Percentiles rank a stretch among this genome's conserved stretches.
Conservation (phyloP, 192 early-diverging fungal genomes). For the Entomortierella chlamydospora region DNA sequence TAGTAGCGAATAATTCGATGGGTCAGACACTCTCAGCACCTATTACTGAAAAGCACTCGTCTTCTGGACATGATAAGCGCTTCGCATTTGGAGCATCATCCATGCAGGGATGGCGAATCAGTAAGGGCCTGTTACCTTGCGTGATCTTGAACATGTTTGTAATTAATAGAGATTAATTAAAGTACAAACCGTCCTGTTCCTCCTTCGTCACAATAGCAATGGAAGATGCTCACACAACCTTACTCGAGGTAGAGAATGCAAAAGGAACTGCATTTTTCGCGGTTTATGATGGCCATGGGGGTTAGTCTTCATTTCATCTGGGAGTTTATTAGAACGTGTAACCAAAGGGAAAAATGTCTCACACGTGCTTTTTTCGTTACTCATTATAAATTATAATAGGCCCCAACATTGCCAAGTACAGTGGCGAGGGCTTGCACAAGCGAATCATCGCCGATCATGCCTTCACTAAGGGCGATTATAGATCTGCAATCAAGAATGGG, state of each 20-base stretch:
- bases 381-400: no score
- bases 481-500: constrained; percentile 82
- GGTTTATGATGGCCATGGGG: constrained; percentile 97
- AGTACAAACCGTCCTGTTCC: not conserved
- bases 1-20: constrained; percentile 62
- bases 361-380: not conserved
- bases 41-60: constrained; percentile 88
- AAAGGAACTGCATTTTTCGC: constrained; percentile 88
- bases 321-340: not conserved
- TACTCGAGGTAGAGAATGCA: constrained; percentile 76
- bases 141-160: not conserved
- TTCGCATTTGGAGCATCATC: constrained; percentile 86
- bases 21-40: constrained; percentile 98
- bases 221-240: constrained; percentile 97
- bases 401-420: constrained; percentile 82
- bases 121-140: constrained; percentile 56
- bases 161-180: no score
- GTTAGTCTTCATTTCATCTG: constrained; percentile 47
- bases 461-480: constrained; percentile 79
- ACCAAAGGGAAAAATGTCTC: not conserved
- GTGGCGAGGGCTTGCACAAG: constrained; percentile 82
- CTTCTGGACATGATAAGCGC: constrained; percentile 75
- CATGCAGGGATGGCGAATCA: constrained; percentile 99
- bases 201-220: constrained; percentile 72
- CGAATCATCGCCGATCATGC: constrained; percentile 70